These are phyloP conservation scores for Pilaira anomala DNA, from an alignment of 192 early-diverging fungal species.

Conservation along the genomic window DNA sequence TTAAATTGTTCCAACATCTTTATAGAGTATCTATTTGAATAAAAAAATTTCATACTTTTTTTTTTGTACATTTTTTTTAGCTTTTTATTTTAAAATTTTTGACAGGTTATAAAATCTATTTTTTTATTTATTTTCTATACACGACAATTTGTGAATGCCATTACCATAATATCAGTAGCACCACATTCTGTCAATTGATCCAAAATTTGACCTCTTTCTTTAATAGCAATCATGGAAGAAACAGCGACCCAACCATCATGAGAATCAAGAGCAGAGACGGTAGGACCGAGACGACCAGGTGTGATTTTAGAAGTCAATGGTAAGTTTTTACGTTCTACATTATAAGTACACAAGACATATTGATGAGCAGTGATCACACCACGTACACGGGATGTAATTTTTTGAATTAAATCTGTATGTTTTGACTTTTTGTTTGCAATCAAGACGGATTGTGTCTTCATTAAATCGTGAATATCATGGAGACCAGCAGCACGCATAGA, in stretches of 20 bases:
- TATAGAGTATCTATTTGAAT: neutral
- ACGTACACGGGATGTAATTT: conserved; percentile 78
- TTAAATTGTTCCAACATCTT: conserved; percentile 14
- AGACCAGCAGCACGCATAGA: conserved; percentile 98
- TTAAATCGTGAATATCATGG: conserved; percentile 78
- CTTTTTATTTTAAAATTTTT: too few relatives aligned
- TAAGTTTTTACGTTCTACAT: conserved; percentile 68
- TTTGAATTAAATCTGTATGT: conserved; percentile 73
- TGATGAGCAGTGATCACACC: conserved; percentile 86
- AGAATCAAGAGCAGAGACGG: conserved; percentile 76
- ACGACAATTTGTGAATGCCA: conserved; percentile 73
- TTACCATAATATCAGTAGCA: conserved; percentile 87
- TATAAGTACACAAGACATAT: conserved; percentile 92
- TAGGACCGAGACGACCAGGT: conserved; percentile 91
- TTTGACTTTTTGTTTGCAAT: conserved; percentile 78
- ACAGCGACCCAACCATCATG: conserved; percentile 87
- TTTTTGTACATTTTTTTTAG: neutral
- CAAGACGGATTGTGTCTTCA: conserved; percentile 85
- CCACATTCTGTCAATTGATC: conserved; percentile 82
- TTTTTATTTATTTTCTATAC: conserved; percentile 42
- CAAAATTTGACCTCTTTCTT: conserved; percentile 79
- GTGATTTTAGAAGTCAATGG: conserved; percentile 70
- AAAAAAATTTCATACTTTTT: neutral
- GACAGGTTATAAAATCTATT: too few relatives aligned
- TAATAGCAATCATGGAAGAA: conserved; percentile 84